Evolutionary conservation across 2,329 filamentous ascomycete species (phyloP), one percentile per base, ranked within the genome.

Genomic region (Fusarium clavum): DNA sequence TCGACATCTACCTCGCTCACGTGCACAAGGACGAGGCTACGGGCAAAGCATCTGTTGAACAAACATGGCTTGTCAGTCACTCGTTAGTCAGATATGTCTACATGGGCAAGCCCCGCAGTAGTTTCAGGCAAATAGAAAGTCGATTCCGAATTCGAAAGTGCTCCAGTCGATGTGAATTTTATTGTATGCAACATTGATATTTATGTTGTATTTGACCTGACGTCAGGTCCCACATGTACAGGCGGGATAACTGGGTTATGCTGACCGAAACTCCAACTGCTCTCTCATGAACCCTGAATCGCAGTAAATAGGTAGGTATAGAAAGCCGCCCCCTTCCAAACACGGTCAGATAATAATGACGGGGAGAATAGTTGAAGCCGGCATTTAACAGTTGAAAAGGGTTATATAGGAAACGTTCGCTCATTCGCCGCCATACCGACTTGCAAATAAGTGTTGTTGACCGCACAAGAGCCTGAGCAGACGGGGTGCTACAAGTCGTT

Each of bases 31-130:
- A 70, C 63, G 67, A 49, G 73, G 71, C 75, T 80, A 76, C 72
- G 74, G 75, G 75, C 77, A 75, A 76, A 74, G 69, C 70, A 70
- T 59, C 41, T 71, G 64, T 62, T 67, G 29, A 57, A 60, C 51
- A 74, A 67, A 64, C 65, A 74, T 65, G 77, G 74, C 74, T 78
- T 80, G 77, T 75, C 77, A 68, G 78, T 79, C 76, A 65, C 70
- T 80, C 73, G 72, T 76, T 79, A 62, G 69, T 76, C 78, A 66
- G 64, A 57, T 61, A 55, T 65, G 52, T 67, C 71, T 68, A 73
- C 59, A 74, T 66, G 71, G 76, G 72, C 77, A 77, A 75, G 73
- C 72, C 69, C 67, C 73, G 76, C 75, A 78, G 76, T 81, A 80
- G 78, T 77, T 72, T 75, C 75, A 75, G 71, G 62, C 73, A 76